Evolutionary conservation across 208 protist species (phyloP).

Genomic region (Leishmania gerbilli): DNA sequence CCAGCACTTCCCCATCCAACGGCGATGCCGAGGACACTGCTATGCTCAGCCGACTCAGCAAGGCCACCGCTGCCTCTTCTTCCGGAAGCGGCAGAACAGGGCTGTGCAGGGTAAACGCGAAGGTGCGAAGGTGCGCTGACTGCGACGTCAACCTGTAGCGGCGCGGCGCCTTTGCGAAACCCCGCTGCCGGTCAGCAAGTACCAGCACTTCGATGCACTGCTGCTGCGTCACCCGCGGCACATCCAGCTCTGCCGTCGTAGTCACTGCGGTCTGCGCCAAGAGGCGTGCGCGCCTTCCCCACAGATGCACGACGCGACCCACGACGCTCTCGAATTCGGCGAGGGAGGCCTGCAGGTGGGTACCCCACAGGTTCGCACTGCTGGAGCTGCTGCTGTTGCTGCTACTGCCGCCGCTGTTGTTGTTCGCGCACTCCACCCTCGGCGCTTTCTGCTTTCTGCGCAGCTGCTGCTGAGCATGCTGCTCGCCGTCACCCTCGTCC

Average conservation of each 20-base stretch:
- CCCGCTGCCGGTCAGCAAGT: slow-evolving; percentile 24
- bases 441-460: background rate
- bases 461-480: background rate
- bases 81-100: slow-evolving; percentile 43
- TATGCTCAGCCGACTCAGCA: slow-evolving; percentile 31
- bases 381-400: background rate
- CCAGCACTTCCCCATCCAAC: background rate
- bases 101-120: slow-evolving; percentile 42
- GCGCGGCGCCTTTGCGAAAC: background rate
- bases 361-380: slow-evolving; percentile 50
- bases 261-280: slow-evolving; percentile 8
- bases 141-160: slow-evolving; percentile 7
- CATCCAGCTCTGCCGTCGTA: background rate
- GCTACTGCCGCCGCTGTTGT: background rate
- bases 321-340: slow-evolving; percentile 50
- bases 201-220: slow-evolving; percentile 32
- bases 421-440: background rate
- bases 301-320: slow-evolving; percentile 34
- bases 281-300: slow-evolving; percentile 19
- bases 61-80: slow-evolving; percentile 39
- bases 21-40: background rate
- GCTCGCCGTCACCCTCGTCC: background rate
- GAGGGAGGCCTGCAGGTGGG: slow-evolving; percentile 54
- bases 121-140: slow-evolving; percentile 54
- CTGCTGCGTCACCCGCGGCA: slow-evolving; percentile 24